Evolutionary conservation across 345 rosid genomes (phyloP).

Genomic region (Citrus mangshanensis): DNA sequence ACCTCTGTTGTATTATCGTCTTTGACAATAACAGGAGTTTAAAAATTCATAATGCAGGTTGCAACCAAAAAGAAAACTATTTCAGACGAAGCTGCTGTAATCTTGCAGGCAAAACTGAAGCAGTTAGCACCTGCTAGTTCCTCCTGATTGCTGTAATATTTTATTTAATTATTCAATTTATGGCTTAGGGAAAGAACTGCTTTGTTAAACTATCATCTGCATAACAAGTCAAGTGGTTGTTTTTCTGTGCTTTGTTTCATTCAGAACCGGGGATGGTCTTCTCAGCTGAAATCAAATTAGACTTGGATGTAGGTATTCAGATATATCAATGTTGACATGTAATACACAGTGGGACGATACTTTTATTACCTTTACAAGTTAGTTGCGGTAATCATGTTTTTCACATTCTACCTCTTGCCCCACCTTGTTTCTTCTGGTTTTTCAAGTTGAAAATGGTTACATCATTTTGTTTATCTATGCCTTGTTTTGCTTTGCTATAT

Average conservation of each 20-base stretch:
- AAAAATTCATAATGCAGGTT: conserved; percentile 50
- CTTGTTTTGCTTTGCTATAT: no score
- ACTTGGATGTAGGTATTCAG: neutral
- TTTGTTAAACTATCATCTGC: neutral
- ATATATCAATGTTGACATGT: neutral
- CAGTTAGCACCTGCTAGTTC: conserved; percentile 45
- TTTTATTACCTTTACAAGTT: neutral
- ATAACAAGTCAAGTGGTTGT: neutral
- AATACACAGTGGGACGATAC: neutral
- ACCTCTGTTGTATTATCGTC: neutral
- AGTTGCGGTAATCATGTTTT: neutral
- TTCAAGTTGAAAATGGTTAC: neutral
- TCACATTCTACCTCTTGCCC: neutral
- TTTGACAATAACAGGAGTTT: neutral
- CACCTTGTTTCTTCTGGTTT: neutral
- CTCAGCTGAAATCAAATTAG: neutral
- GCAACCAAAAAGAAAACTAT: conserved; percentile 83
- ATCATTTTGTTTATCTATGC: no score
- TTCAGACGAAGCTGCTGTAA: conserved; percentile 78
- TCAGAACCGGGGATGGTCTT: neutral
- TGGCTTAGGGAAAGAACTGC: neutral
- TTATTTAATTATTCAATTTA: neutral
- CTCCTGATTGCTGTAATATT: neutral
- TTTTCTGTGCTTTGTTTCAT: neutral
- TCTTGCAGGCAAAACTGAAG: conserved; percentile 70